These are phyloP conservation scores for Aspergillus latus DNA, from an alignment of 2,329 filamentous ascomycete species.

Conservation along the genomic window DNA sequence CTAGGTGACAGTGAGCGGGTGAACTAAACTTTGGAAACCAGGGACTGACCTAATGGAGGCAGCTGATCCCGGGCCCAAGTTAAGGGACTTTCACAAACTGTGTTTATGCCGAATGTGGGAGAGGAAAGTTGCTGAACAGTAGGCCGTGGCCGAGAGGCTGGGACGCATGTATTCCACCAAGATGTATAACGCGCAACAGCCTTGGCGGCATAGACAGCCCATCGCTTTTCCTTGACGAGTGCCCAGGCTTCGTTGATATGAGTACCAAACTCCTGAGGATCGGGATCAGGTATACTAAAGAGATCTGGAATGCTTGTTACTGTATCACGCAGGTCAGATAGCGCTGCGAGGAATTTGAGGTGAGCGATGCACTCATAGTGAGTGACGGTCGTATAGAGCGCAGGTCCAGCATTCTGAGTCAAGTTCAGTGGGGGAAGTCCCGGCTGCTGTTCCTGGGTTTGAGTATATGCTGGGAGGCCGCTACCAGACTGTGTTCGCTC, in stretches of 20 bases:
- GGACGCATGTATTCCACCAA: slow-evolving; percentile 59
- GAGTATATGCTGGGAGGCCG: slow-evolving; percentile 30
- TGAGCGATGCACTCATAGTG: slow-evolving; percentile 67
- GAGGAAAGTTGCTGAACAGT: slow-evolving; percentile 22
- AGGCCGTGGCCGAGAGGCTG: slow-evolving; percentile 11
- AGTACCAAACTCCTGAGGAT: slow-evolving; percentile 38
- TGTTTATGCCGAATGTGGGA: slow-evolving; percentile 35
- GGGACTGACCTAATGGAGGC: slow-evolving; percentile 59
- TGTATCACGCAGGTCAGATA: slow-evolving; percentile 66
- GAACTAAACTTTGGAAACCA: not conserved
- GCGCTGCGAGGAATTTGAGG: slow-evolving; percentile 68
- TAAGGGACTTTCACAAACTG: slow-evolving; percentile 24
- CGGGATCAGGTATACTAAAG: slow-evolving; percentile 60
- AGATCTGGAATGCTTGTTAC: slow-evolving; percentile 66
- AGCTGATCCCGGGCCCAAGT: slow-evolving; percentile 47
- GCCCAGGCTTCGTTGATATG: slow-evolving; percentile 46
- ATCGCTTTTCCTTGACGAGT: slow-evolving; percentile 68
- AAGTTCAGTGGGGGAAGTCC: slow-evolving; percentile 30
- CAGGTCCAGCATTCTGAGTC: slow-evolving; percentile 8
- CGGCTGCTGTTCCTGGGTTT: slow-evolving; percentile 14
- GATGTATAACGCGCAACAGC: slow-evolving; percentile 67
- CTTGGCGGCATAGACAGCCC: slow-evolving; percentile 67
- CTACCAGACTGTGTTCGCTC: slow-evolving; percentile 5
- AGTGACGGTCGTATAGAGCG: slow-evolving; percentile 29
- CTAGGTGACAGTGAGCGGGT: slow-evolving; percentile 36